Evolutionary conservation across 805 yeast genomes (phyloP).

Genomic region (Metschnikowia shivogae): DNA sequence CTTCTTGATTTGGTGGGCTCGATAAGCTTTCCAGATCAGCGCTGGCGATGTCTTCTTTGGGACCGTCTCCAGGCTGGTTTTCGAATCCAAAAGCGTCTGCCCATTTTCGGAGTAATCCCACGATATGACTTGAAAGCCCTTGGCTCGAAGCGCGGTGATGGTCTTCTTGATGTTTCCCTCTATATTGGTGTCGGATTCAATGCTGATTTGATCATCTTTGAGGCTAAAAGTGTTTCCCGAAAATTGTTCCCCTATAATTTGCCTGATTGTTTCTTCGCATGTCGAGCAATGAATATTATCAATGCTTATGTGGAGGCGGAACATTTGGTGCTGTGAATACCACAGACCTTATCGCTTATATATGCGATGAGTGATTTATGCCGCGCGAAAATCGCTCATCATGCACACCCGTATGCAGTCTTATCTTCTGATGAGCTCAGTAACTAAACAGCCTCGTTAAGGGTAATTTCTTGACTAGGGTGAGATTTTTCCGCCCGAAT

Average conservation of each 20-base stretch:
- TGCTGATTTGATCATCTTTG: not conserved
- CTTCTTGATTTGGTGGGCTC: conserved; percentile 16
- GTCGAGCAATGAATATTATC: conserved; percentile 54
- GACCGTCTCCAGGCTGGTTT: not conserved
- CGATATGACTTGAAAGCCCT: conserved; percentile 36
- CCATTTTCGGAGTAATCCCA: conserved; percentile 30
- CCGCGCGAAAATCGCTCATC: not conserved
- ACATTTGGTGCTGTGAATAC: not conserved
- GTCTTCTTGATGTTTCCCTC: conserved; percentile 10
- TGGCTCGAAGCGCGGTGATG: conserved; percentile 22
- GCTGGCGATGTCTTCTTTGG: not conserved
- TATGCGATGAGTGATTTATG: conserved; percentile 1
- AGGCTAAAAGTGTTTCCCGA: not conserved
- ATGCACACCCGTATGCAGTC: not conserved
- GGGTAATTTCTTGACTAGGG: too few relatives aligned
- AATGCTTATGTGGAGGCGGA: conserved; percentile 17
- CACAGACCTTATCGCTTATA: conserved; percentile 1
- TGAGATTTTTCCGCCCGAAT: not conserved
- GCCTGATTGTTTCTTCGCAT: conserved; percentile 41
- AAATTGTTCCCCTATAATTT: conserved; percentile 4
- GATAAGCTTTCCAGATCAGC: conserved; percentile 16
- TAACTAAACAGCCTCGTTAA: too few relatives aligned
- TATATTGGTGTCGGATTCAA: not conserved
- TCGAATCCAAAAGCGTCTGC: conserved; percentile 7
- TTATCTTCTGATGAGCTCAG: too few relatives aligned